Evolutionary conservation across 2,329 filamentous ascomycete species (phyloP).

Genomic region (Alternaria consortialis): DNA sequence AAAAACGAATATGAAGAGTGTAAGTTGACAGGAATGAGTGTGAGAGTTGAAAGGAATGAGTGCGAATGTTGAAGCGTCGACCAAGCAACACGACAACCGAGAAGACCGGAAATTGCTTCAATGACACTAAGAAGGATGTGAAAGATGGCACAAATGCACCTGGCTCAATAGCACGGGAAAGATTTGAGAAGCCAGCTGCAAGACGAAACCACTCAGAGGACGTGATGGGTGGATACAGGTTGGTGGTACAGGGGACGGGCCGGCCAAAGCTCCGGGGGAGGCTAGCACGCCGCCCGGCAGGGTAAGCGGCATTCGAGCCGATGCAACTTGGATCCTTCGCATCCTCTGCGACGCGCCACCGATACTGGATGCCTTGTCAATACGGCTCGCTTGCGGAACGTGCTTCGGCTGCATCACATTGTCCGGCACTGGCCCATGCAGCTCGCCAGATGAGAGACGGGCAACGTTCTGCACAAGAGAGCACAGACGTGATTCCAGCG

Average conservation of each 20-base stretch:
- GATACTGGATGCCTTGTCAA: no score
- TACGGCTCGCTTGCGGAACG: no score
- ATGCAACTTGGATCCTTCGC: background rate
- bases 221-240: background rate
- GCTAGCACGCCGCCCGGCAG: background rate
- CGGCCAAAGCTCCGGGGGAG: background rate
- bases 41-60: background rate
- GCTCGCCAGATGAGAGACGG: no score
- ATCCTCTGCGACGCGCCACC: background rate
- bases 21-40: background rate
- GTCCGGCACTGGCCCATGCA: no score
- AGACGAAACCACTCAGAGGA: background rate
- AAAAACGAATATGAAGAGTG: background rate
- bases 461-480: no score
- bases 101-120: no score
- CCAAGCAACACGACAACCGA: background rate
- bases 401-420: no score
- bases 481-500: no score
- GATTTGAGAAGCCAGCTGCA: background rate
- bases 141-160: background rate
- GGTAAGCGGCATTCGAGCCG: background rate
- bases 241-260: background rate
- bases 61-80: background rate
- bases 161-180: background rate
- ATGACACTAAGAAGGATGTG: background rate